Base-by-base conservation (phyloP, 148 eudicot genomes). In the Chenopodium suecicum region DNA sequence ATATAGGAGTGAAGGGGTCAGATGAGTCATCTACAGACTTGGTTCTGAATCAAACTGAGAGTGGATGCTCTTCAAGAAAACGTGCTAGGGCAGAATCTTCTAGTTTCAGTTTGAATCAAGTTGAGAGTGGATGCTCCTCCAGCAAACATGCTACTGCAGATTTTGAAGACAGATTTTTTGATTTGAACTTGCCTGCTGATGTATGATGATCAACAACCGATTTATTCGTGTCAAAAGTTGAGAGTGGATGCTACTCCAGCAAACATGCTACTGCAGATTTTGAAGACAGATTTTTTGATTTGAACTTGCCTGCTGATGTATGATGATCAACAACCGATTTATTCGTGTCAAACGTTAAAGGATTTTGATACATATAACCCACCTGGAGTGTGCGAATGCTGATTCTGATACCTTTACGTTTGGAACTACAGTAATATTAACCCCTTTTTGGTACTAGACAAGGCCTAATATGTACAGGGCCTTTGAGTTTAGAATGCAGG, bases 101-200 rank as follows among this genome's bases (percentile, higher is more conserved):
- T 63, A 82, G 86, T 67, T 70, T 73, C 75, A 82, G 68, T 78
- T 74, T 16, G 58, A 79, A 67, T 78, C 85, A 81, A 79, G 85
- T 20, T 4, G 86, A 75, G 77, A 79, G 77, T 68, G 88, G 79
- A 79, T 76, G 85, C 72, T 79, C 82, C 52, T 81, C 83, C 64
- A 73, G 74, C 76, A 82, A 85, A 82, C 86, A 79, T 25, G 52
- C 76, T 16, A 83, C 73, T 14, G 82, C 78, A 84, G 90, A 79
- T 71, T 73, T 70, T 29, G 84, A 82, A 17, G 88, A 82, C 34
- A 69, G 82, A 23, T 79, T 79, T 82, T 83, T 88, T 82, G 88
- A 85, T 85, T 67, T 85, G 83, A 88, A 88, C 79, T 81, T 88
- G 76, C 90, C 88, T 32, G 84, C 88, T 22, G 88, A 86, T 50